Base-by-base conservation (phyloP, 2,329 filamentous ascomycete species). In the Colletotrichum tabaci region DNA sequence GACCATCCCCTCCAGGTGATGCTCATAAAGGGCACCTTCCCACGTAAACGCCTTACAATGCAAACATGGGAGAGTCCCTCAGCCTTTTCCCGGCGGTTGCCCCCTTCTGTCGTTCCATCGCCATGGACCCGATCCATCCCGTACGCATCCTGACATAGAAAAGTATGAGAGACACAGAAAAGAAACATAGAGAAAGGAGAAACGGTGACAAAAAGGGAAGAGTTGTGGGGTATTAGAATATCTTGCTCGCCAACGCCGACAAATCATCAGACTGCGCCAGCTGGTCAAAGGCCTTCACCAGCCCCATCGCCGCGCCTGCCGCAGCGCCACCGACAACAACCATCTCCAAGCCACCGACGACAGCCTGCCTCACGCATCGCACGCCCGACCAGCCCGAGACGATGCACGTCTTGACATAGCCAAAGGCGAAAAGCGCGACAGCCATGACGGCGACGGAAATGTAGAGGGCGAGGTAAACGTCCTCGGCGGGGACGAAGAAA, bases 341-440 rank as follows among this genome's bases (percentile, higher is more conserved):
- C 82, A 84, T 84, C 73, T 84, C 80, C 4, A 81, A 72, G 5
- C 82, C 82, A 7, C 81, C 81, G 38, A 73, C 76, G 10, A 74
- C 50, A 47, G 67, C 75, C 47, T 74, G 66, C 63, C 61, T 60
- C 53, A 76, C 72, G 44, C 73, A 66, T 26, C 71, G 62, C 26
- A 49, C 30, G 16, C 73, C 74, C 8, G 62, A 55, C 74, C 74
- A 75, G 5, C 74, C 74, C 7, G 65, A 63, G 35, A 75, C 84
- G 15, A 89, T 82, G 42, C 82, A 87, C 23, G 89, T 91, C 83
- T 92, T 92, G 66, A 86, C 83, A 75, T 90, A 91, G n/a, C 91
- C 91, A 77, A 93, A 93, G 3, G 82, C 79, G 66, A 92, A 87
- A 53, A 93, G 79, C 2, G 90, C 87, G 9, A 90, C 77, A 15